Evolutionary conservation across 2,329 filamentous ascomycete genomes (phyloP).

Genomic region (Cercospora sp.): DNA sequence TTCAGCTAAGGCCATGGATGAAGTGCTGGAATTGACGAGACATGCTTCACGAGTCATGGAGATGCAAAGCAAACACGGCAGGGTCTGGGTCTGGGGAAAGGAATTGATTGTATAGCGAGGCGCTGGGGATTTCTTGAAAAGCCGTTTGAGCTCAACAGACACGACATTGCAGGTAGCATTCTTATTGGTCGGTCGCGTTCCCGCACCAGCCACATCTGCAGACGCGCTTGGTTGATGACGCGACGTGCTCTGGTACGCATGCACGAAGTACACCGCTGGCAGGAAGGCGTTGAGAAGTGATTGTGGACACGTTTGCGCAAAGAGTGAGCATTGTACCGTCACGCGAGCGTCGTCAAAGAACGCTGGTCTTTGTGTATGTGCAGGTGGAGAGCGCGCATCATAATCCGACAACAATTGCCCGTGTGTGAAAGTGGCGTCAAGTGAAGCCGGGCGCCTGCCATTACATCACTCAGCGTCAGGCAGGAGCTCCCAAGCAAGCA

Average conservation of each 20-base stretch:
- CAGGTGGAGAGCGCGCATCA: neutral
- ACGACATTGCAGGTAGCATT: neutral
- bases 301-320: neutral
- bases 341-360: neutral
- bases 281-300: neutral
- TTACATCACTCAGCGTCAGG: constrained; percentile 3
- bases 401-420: neutral
- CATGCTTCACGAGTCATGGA: neutral
- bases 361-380: neutral
- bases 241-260: neutral
- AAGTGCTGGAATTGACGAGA: neutral
- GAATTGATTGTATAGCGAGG: constrained; percentile 4
- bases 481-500: constrained; percentile 4
- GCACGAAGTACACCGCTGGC: neutral
- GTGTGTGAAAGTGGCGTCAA: neutral
- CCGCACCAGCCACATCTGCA: constrained; percentile 1
- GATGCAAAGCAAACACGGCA: neutral
- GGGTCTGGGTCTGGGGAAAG: neutral
- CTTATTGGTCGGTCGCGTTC: neutral
- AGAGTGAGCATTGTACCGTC: neutral
- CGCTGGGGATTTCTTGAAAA: constrained; percentile 2
- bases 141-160: neutral
- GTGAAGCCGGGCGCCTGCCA: neutral
- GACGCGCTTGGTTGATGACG: constrained; percentile 1
- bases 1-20: neutral